Base-by-base conservation (phyloP, 2,329 filamentous ascomycete species). In the Colletotrichum sidae region DNA sequence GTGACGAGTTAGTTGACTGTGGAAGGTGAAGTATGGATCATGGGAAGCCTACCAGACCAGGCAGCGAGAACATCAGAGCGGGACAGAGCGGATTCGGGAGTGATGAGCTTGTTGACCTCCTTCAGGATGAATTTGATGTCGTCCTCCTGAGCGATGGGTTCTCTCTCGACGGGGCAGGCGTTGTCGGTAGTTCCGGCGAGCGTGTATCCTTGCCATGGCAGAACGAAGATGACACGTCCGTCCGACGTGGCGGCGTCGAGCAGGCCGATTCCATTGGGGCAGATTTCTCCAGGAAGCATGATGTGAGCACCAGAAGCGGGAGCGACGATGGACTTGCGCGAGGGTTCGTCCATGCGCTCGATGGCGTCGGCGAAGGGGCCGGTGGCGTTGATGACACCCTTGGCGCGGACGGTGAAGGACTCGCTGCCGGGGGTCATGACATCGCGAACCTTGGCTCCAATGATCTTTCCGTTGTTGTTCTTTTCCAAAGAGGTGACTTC, bases 141-240 rank as follows among this genome's bases (percentile, higher is more conserved):
- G 68, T 92, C 83, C 75, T 93, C 89, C 55, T 89, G 88, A 6
- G 92, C 90, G 35, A 93, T 80, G 3, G 92, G 92, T 72, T 93
- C 87, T 58, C 83, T 81, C 65, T 86, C 86, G 69, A 96, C 88
- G 15, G 84, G 79, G 60, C 90, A 91, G 3, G 91, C 88, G 62
- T 89, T 89, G 72, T 96, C 92, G 3, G 92, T 96, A 12, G 92
- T 95, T 70, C 92, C 92, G 54, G 92, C 92, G 67, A 96, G 92
- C 7, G 92, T 95, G 81, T 92, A 92, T 58, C 92, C 92, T 77
- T 95, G 90, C 92, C 92, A 96, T 8, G 92, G 92, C 56, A 96
- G 83, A 76, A 96, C 93, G 83, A 96, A 96, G 72, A 96, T 92
- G 69, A 96, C 92, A 73, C 92, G 88, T n/a, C 92, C 92, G 72